Evolutionary conservation across 2,329 filamentous ascomycete species (phyloP).

Genomic region (Fusarium oligoseptatum): DNA sequence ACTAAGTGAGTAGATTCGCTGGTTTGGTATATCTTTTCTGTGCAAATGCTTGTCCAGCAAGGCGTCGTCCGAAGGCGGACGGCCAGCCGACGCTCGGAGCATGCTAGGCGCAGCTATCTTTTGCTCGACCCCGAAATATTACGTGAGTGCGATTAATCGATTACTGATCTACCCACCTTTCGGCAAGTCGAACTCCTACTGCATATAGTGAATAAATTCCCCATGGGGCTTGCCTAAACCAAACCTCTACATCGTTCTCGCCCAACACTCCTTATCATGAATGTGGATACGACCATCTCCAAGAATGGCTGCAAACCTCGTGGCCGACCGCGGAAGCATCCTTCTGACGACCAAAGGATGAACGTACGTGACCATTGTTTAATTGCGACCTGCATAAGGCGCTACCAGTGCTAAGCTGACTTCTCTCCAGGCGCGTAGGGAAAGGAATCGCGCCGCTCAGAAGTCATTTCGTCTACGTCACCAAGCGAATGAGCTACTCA

Average conservation of each 20-base stretch:
- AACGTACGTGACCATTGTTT: background rate
- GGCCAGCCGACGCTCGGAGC: background rate
- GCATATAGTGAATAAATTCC: background rate
- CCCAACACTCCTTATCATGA: background rate
- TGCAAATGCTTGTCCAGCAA: too few species aligned
- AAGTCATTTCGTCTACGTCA: background rate
- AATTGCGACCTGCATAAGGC: background rate
- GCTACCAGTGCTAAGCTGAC: background rate
- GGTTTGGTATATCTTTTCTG: too few species aligned
- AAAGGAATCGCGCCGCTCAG: background rate
- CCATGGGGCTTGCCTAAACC: background rate
- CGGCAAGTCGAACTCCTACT: background rate
- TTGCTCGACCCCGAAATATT: background rate
- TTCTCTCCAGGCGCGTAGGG: background rate
- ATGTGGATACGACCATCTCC: background rate
- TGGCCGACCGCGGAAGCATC: background rate
- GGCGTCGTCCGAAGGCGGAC: too few species aligned
- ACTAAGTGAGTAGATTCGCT: too few species aligned
- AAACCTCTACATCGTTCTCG: background rate
- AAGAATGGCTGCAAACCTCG: background rate
- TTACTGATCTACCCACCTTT: background rate
- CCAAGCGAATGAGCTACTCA: background rate
- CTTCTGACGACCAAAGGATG: background rate
- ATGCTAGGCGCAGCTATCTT: background rate
- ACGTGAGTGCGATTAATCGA: background rate